A percentile compares a stretch with the other conserved stretches of the same genome.
These are phyloP conservation scores for Mucor lusitanicus DNA, from an alignment of 371 early-diverging fungal species.

Conservation along the genomic window DNA sequence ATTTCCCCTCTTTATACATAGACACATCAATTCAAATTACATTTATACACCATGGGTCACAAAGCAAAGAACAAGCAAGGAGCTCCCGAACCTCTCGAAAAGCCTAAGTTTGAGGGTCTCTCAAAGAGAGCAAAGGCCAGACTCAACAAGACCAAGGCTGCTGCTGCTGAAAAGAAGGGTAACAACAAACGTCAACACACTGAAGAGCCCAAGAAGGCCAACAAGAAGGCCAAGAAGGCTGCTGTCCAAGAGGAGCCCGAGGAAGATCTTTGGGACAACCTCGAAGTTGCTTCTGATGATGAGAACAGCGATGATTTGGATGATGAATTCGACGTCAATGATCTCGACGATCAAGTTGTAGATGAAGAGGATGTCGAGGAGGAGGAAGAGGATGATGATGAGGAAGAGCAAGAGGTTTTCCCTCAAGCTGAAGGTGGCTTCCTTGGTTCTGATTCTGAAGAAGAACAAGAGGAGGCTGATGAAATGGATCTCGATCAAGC, in stretches of 20 bases:
- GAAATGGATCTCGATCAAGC: constrained; percentile 47
- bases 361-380: constrained; percentile 39
- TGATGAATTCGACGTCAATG: constrained; percentile 34
- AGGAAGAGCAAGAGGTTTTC: constrained; percentile 44
- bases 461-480: constrained; percentile 40
- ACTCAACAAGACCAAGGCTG: constrained; percentile 33
- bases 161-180: constrained; percentile 30
- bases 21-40: not conserved
- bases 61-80: constrained; percentile 71
- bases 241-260: constrained; percentile 3
- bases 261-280: constrained; percentile 53
- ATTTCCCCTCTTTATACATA: not conserved
- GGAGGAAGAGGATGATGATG: constrained; percentile 30
- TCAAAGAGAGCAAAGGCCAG: constrained; percentile 34
- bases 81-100: constrained; percentile 56
- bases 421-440: constrained; percentile 58
- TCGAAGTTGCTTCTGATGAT: constrained; percentile 55
- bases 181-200: constrained; percentile 37
- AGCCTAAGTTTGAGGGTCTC: constrained; percentile 21
- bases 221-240: constrained; percentile 20
- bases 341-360: constrained; percentile 3
- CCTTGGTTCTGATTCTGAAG: constrained; percentile 58
- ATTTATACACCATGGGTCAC: constrained; percentile 48
- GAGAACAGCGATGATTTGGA: constrained; percentile 37
- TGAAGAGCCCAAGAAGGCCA: constrained; percentile 34